These are phyloP conservation scores for Paralagenidium karlingii DNA, from an alignment of 352 stramenopile genomes.

Conservation along the genomic window DNA sequence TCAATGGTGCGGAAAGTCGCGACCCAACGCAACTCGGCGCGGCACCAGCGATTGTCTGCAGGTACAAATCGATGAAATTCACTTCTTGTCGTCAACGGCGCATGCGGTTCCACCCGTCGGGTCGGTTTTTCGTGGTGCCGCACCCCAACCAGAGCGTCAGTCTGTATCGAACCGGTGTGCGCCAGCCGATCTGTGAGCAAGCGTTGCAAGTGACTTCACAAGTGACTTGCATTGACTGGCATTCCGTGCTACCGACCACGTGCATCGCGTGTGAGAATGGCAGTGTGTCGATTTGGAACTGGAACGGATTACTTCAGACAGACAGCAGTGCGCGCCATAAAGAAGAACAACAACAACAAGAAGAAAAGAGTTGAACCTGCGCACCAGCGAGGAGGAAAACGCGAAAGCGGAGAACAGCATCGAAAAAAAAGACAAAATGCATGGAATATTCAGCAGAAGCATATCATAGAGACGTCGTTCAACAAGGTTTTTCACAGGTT, in stretches of 20 bases:
- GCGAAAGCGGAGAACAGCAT: no score
- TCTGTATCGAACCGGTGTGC: conserved; percentile 6
- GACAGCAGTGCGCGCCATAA: no score
- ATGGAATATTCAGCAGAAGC: no score
- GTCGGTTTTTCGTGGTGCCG: conserved; percentile 21
- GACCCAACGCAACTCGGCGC: no score
- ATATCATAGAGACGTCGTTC: no score
- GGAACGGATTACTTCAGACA: conserved; percentile 10
- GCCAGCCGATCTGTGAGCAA: conserved; percentile 12
- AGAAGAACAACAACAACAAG: no score
- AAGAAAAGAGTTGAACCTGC: no score
- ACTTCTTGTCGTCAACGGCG: conserved; percentile 1
- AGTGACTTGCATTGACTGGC: conserved; percentile 32
- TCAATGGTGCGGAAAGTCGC: conserved; percentile 6
- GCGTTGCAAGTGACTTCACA: no score
- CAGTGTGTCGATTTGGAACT: conserved; percentile 20
- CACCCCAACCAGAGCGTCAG: conserved; percentile 15
- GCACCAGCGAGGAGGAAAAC: no score
- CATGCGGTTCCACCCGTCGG: conserved; percentile 17
- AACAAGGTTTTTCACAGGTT: no score
- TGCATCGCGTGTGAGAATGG: conserved; percentile 23
- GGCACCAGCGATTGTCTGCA: conserved; percentile 8
- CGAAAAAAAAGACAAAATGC: no score
- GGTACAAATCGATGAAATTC: conserved; percentile 14
- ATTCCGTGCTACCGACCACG: conserved; percentile 15